Evolutionary conservation across 805 yeast genomes (phyloP), one percentile per base, ranked within the genome.

Genomic region (Starmerella sp.): DNA sequence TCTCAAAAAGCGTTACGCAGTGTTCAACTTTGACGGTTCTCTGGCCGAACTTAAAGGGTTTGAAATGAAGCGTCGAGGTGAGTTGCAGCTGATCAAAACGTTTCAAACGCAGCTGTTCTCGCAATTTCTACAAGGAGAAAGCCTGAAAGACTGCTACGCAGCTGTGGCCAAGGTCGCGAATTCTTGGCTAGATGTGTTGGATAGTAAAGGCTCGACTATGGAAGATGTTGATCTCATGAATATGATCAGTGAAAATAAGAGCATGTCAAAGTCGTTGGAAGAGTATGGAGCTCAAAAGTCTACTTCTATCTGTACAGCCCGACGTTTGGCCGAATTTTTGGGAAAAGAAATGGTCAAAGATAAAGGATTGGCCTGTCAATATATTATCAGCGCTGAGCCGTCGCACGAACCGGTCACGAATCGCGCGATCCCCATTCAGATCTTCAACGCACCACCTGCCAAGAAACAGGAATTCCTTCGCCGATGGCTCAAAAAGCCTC

Each of bases 271-370:
- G 65, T 80, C 95, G 31, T 73, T 93, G 60, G 85, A 79, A 15
- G 97, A 91, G 65, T 93, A 93, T 64, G 97, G 82, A 8, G 78
- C 77, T 31, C 96, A 88, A 66, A 93, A 95, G 65, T 87, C 96
- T 0, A 88, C 97, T 0, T 87, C 97, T 0, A 91, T 95, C 60
- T 89, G 97, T 0, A 93, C 98, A 0, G 98, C 98, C 0, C 81
- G 77, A 60, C 77, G 99, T 63, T 73, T 93, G 52, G 96, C 96
- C 56, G 97, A 93, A 62, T 91, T 93, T 66, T 75, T 93, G 61
- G 98, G 98, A 13, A 89, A 84, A 59, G 96, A 89, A 62, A 91
- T 91, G 95, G 95, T 89, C 3, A 90, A 88, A 64, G 97, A 89
- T 69, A 89, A 90, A 57, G 97, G 98, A 58, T 77, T 93, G 57